phyloP scores from a whole-genome alignment of 371 early-diverging fungal genomes.

The Blakeslea trispora region DNA sequence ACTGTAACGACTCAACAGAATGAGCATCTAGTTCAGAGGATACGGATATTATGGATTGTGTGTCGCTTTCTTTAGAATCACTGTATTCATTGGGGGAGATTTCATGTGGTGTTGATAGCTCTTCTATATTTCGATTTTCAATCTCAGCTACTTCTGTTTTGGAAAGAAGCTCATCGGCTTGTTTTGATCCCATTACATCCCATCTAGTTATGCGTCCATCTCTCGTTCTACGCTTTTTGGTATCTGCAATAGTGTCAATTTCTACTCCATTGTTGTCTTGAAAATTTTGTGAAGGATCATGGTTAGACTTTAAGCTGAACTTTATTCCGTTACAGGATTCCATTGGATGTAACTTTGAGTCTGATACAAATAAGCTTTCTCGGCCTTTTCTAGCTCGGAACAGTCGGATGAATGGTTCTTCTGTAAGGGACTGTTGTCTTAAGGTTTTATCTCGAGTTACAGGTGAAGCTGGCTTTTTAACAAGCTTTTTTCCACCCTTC shows the following conservation, averaged over 20 bases:
- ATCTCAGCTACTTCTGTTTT: background rate
- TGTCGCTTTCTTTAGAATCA: too few relatives aligned
- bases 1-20: conserved; percentile 32
- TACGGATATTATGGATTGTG: too few relatives aligned
- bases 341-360: background rate
- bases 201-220: background rate
- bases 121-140: background rate
- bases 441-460: background rate
- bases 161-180: background rate
- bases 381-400: conserved; percentile 17
- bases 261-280: background rate
- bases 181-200: background rate
- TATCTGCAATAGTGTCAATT: background rate
- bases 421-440: conserved; percentile 18
- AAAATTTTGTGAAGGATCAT: background rate
- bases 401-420: conserved; percentile 10
- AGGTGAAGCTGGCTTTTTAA: conserved; percentile 3
- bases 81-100: too few relatives aligned
- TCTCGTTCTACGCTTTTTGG: background rate
- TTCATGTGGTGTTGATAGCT: too few relatives aligned
- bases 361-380: conserved; percentile 5
- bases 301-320: conserved; percentile 1
- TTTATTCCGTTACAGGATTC: background rate
- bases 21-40: background rate
- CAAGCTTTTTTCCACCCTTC: conserved; percentile 7